Conservation (phyloP, 2,329 filamentous ascomycete species). For the Neofusicoccum parvum region DNA sequence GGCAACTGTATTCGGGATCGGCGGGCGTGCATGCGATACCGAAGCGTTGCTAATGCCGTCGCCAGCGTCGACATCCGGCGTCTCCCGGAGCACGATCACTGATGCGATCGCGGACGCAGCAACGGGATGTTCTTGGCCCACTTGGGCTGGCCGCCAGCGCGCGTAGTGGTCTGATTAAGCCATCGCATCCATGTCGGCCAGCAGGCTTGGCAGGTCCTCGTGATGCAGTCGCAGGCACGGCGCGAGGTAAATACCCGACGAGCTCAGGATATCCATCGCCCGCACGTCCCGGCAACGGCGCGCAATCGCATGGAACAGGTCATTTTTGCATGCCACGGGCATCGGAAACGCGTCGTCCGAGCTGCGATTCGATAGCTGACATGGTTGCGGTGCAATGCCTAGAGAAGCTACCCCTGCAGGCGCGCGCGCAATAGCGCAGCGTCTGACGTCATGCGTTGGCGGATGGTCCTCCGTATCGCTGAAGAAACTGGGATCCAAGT, state of each 20-base stretch:
- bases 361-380: neutral
- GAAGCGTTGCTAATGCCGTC: neutral
- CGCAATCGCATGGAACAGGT: neutral
- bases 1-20: neutral
- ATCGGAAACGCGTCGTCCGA: neutral
- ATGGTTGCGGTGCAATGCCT: constrained; percentile 2
- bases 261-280: neutral
- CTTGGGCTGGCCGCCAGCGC: neutral
- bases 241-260: neutral
- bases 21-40: neutral
- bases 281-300: neutral
- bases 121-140: neutral
- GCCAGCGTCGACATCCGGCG: neutral
- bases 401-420: neutral
- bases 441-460: neutral
- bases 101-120: neutral
- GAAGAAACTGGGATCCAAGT: constrained; percentile 3
- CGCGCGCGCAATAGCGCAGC: neutral
- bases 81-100: neutral
- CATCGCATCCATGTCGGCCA: neutral
- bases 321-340: neutral
- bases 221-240: constrained; percentile 4
- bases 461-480: neutral
- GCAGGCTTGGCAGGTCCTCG: constrained; percentile 12
- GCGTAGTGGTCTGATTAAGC: neutral